These are phyloP conservation scores for Mallotus repandus DNA, from an alignment of 441 rosid genomes.

Conservation along the genomic window DNA sequence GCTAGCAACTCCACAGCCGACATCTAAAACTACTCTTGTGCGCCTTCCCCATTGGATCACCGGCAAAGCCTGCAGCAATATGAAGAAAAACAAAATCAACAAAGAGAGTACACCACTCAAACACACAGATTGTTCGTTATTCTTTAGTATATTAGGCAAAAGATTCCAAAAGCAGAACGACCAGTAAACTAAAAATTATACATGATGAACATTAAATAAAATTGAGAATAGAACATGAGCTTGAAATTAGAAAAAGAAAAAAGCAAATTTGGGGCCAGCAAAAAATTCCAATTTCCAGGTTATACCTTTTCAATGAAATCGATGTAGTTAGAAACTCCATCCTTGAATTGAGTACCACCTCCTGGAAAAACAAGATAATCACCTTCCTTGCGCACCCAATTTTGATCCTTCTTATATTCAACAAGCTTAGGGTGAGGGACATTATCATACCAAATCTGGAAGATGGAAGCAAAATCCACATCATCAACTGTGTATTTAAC, in stretches of 20 bases:
- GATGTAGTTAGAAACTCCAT: constrained; percentile 65
- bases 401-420: constrained; percentile 89
- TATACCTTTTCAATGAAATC: constrained; percentile 60
- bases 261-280: neutral
- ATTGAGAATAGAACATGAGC: neutral
- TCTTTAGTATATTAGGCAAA: neutral
- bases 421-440: constrained; percentile 92
- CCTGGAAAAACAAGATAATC: constrained; percentile 79
- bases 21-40: constrained; percentile 73
- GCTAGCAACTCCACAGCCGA: constrained; percentile 95
- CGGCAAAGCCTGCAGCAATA: constrained; percentile 52
- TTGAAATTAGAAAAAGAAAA: neutral
- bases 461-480: constrained; percentile 13
- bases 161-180: neutral
- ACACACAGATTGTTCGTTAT: neutral
- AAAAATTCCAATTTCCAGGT: neutral
- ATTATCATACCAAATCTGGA: constrained; percentile 75
- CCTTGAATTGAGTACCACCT: constrained; percentile 91
- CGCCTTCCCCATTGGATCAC: constrained; percentile 66
- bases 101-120: neutral
- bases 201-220: neutral
- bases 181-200: neutral
- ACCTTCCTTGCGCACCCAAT: constrained; percentile 71
- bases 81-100: neutral
- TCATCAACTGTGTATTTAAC: neutral